Conservation (phyloP, 805 yeast genomes). For the Zygosaccharomyces bisporus region DNA sequence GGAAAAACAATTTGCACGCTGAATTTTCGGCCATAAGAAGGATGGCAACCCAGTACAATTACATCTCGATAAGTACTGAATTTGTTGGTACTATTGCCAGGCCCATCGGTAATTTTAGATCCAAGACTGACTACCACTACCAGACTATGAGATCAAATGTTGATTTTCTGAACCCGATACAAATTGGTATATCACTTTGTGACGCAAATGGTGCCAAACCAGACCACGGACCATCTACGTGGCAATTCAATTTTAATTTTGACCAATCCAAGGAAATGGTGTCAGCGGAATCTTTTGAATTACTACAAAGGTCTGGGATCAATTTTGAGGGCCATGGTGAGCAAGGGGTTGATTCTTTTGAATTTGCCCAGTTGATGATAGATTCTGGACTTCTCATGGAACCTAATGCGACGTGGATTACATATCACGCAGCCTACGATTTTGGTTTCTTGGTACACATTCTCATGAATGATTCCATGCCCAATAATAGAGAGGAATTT, state of each 20-base stretch:
- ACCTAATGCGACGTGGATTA: slow-evolving; percentile 69
- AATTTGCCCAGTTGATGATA: slow-evolving; percentile 78
- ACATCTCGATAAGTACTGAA: slow-evolving; percentile 77
- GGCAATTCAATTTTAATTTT: slow-evolving; percentile 93
- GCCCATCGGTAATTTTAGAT: slow-evolving; percentile 89
- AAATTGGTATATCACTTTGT: slow-evolving; percentile 73
- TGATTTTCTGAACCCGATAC: slow-evolving; percentile 80
- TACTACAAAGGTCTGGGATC: slow-evolving; percentile 75
- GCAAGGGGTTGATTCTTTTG: slow-evolving; percentile 73
- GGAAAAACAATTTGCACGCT: slow-evolving; percentile 64
- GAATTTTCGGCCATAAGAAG: slow-evolving; percentile 62
- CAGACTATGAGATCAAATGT: slow-evolving; percentile 91
- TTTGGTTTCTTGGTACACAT: slow-evolving; percentile 82
- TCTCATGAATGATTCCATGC: slow-evolving; percentile 71
- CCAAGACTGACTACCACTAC: slow-evolving; percentile 89
- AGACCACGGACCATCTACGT: slow-evolving; percentile 66
- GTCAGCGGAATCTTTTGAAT: slow-evolving; percentile 76
- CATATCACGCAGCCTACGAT: slow-evolving; percentile 93
- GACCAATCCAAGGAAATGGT: slow-evolving; percentile 78
- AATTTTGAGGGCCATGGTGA: slow-evolving; percentile 71
- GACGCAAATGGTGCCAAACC: slow-evolving; percentile 69
- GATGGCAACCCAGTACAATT: slow-evolving; percentile 49
- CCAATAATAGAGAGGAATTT: slow-evolving; percentile 75
- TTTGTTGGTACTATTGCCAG: slow-evolving; percentile 95
- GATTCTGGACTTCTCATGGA: slow-evolving; percentile 83